Conservation (phyloP, 768 basidiomycete genomes). For the Leccinum rimulosum region DNA sequence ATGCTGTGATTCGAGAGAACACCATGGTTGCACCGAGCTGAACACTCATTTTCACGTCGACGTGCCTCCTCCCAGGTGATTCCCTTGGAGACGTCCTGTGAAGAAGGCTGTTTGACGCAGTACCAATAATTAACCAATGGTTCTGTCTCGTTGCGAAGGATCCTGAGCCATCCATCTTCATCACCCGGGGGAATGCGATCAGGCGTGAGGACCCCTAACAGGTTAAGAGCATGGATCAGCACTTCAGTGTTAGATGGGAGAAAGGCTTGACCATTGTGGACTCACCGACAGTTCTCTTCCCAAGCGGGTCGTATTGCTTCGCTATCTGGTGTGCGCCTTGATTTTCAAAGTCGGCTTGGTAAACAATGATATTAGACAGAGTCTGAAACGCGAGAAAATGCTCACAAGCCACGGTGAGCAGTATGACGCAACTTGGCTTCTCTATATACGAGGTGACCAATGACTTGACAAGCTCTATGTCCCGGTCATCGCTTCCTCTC, state of each 20-base stretch:
- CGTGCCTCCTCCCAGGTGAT: conserved; percentile 62
- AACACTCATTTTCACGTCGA: conserved; percentile 57
- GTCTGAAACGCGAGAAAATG: conserved; percentile 1
- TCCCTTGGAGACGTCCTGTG: conserved; percentile 20
- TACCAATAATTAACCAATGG: conserved; percentile 32
- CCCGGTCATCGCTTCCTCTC: conserved; percentile 44
- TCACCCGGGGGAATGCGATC: conserved; percentile 47
- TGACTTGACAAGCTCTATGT: conserved; percentile 60
- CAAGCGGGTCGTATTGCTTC: conserved; percentile 56
- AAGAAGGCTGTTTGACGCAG: conserved; percentile 42
- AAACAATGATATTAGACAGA: conserved; percentile 37
- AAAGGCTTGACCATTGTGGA: conserved; percentile 42
- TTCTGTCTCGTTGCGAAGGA: conserved; percentile 52
- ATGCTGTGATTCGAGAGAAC: conserved; percentile 46
- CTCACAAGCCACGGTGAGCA: conserved; percentile 56
- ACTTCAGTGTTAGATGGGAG: conserved; percentile 36
- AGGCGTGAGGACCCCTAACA: conserved; percentile 50
- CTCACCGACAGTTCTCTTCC: conserved; percentile 69
- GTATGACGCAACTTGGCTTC: conserved; percentile 65
- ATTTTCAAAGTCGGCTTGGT: conserved; percentile 76
- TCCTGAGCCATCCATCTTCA: conserved; percentile 45
- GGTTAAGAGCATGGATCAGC: neutral
- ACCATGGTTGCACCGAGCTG: conserved; percentile 50
- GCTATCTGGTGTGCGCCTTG: conserved; percentile 72
- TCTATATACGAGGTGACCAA: conserved; percentile 60